phyloP scores from a whole-genome alignment of 257 asterid genomes.

The Solanum appendiculatum region DNA sequence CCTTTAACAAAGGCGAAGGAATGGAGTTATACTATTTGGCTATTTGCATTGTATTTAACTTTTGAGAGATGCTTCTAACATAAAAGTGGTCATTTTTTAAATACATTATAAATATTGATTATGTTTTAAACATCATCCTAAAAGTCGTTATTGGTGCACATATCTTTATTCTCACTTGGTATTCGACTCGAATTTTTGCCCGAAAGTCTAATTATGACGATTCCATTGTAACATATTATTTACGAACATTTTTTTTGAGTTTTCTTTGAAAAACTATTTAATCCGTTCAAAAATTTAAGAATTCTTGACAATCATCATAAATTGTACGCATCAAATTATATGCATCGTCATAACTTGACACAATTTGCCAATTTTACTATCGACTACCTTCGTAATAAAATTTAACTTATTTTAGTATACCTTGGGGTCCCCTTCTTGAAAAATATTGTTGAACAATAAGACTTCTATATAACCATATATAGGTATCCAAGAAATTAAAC shows the following conservation, averaged over 20 bases:
- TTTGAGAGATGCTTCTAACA: neutral
- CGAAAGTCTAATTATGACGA: neutral
- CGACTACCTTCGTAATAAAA: neutral
- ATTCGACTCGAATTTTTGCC: neutral
- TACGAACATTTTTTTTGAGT: neutral
- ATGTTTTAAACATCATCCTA: neutral
- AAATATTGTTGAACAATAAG: neutral
- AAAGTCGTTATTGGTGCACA: neutral
- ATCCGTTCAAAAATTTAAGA: neutral
- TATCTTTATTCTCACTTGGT: neutral
- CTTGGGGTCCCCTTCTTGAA: neutral
- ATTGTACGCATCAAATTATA: neutral
- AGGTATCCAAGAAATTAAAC: neutral
- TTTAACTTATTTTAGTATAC: neutral
- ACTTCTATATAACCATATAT: neutral
- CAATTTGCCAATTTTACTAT: neutral
- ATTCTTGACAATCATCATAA: neutral
- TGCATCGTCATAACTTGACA: neutral
- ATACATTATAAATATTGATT: neutral
- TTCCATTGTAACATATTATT: neutral
- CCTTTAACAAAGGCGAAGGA: neutral
- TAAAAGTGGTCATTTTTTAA: neutral
- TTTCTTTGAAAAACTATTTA: neutral
- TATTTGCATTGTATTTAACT: neutral
- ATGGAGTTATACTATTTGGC: neutral